Base-by-base conservation (phyloP, 2,329 filamentous ascomycete species). In the Alternaria ethzedia region DNA sequence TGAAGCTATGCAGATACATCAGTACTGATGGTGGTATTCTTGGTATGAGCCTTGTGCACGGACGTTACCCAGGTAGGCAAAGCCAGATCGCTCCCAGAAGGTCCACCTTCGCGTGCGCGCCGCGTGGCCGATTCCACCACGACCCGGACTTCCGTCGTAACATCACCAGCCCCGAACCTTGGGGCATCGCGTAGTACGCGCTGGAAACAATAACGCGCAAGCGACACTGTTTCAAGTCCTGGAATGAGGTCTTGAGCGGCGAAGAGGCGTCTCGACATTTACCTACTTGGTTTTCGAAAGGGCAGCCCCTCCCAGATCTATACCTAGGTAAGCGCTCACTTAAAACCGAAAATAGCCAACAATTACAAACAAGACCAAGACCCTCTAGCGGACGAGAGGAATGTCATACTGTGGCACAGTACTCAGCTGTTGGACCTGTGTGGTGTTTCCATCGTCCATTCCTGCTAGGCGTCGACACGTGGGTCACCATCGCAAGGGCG, bases 331-430 rank as follows among this genome's bases (percentile, higher is more conserved):
- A 55, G 51, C 51, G 54, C 59, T 56, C 11, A 12, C 21, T 44
- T 11, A 12, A 6, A 10, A 13, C 57, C 50, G 57, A 61, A 60
- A 64, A 64, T 66, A 66, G 57, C 26, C 49, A n/a, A 21, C 25
- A 44, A 57, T 50, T 54, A 56, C 41, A 44, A 61, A 62, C 50
- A 28, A 47, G 25, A 43, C 32, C 21, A 57, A 41, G 21, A 46
- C 20, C 41, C 20, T 25, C 17, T 36, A 49, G 41, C 21, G 4
- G 15, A 15, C 3, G 41, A n/a, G 23, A 6, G 11, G 23, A 20
- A n/a, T 17, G 25, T 28, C 26, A 54, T 23, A n/a, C 15, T 21
- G 36, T 50, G 32, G 25, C 46, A 25, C 54, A 57, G 26, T 51
- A 32, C 15, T 36, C 20, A 57, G 6, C 21, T 44, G n/a, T 51